Base-by-base conservation (phyloP, 257 asterid species). In the Solanum appendiculatum region DNA sequence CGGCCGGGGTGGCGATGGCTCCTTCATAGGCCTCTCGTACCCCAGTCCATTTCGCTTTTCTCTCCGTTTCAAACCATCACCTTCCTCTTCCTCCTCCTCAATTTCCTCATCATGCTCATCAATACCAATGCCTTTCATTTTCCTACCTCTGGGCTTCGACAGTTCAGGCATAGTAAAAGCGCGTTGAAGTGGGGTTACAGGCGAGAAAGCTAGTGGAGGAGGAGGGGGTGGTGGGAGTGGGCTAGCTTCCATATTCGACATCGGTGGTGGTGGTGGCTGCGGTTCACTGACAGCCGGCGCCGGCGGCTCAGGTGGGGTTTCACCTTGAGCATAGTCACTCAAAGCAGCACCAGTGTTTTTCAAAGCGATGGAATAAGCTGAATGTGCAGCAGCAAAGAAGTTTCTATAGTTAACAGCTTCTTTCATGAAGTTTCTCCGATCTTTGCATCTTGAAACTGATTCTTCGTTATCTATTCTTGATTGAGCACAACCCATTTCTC, bases 341-440 rank as follows among this genome's bases (percentile, higher is more conserved):
- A 97, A 88, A 23, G 99, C 98, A 15, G 99, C 99, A 34, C 99
- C 99, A 1, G 98, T 94, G 89, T 95, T 96, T 64, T 97, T 97
- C 29, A 97, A 96, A 46, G 96, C 91, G 37, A 94, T 87, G 11
- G 98, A 88, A 86, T 95, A 97, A 33, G 96, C 98, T 27, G 99
- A 94, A 90, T 97, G 98, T 1, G 96, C 98, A 6, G 99, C 93
- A 15, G 99, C 99, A 87, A 97, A 97, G n/a, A 95, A 95, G 84
- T 95, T 97, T 86, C 99, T 91, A 37, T 94, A 93, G 18, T 89
- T 84, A 40, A 94, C 99, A 16, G 98, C 98, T 82, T 94, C 98
- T 86, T 93, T 95, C 98, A 97, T 97, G 7, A 92, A 86, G 86
- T 97, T 97, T 86, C 98, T 91, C 84, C 98, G 89, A 72, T 94